Conservation (phyloP, 495 filamentous ascomycete genomes). For the Ramalina intermedia region DNA sequence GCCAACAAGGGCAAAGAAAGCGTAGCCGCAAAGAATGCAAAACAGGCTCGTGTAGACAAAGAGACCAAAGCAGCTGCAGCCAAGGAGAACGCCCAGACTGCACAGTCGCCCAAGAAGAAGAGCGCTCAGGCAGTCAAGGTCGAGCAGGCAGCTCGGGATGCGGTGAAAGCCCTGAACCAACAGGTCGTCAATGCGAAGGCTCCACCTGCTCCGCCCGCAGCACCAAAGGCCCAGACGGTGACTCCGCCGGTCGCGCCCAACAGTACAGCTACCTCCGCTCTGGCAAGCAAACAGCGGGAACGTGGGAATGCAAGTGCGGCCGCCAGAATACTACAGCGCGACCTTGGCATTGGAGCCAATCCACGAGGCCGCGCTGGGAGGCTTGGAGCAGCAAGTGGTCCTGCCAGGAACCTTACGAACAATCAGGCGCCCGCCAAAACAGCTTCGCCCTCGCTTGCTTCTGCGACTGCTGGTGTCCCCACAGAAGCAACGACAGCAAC, state of each 20-base stretch:
- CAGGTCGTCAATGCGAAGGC: conserved; percentile 33
- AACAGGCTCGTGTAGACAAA: conserved; percentile 30
- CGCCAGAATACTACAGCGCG: conserved; percentile 76
- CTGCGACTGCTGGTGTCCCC: neutral
- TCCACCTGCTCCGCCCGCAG: conserved; percentile 14
- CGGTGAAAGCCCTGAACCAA: conserved; percentile 67
- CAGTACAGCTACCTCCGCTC: conserved; percentile 14
- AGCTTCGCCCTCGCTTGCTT: conserved; percentile 3
- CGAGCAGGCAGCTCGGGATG: conserved; percentile 55
- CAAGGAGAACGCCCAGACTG: conserved; percentile 21
- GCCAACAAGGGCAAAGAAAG: conserved; percentile 69
- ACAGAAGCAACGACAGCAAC: neutral
- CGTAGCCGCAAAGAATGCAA: conserved; percentile 27
- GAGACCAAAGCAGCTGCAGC: conserved; percentile 31
- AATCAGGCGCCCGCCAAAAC: conserved; percentile 28
- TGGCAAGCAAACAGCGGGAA: conserved; percentile 40
- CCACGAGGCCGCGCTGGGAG: conserved; percentile 32
- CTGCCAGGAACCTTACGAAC: conserved; percentile 30
- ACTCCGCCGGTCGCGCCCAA: conserved; percentile 11
- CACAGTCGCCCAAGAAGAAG: conserved; percentile 31
- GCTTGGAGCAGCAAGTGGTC: conserved; percentile 18
- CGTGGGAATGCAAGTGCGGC: conserved; percentile 62
- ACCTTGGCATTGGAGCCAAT: conserved; percentile 65
- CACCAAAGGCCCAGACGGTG: conserved; percentile 17
- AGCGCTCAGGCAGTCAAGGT: conserved; percentile 27